Evolutionary conservation across 2,329 filamentous ascomycete species (phyloP), one percentile per base, ranked within the genome.

Genomic region (Exophiala bonariae): DNA sequence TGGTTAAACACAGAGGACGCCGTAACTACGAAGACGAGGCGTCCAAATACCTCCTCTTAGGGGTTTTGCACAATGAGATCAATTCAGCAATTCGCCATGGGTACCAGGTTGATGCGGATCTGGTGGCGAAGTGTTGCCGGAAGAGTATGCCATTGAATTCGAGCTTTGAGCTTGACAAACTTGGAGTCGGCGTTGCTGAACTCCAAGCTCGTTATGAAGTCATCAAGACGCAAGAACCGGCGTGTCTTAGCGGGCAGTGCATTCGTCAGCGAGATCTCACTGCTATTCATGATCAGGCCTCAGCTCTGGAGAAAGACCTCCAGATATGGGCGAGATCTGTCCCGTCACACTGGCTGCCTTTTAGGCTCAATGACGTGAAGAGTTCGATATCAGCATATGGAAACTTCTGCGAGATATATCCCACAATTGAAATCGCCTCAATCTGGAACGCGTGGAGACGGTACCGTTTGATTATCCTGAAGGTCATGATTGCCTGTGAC

Each of bases 341-440:
- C 17, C 57, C 57, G 10, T 26, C 50, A 22, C 39, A 58, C 36
- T 59, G 57, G 57, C 36, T 37, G 20, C 54, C 57, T 22, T 28
- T 40, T 11, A 57, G 41, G 32, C 51, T 58, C 19, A 53, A 37
- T 26, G 51, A 59, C 35, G 41, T 58, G 33, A 52, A 58, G 38
- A 13, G 37, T 2, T 58, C 49, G 3, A 60, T 60, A 13, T 44
- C 54, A 11, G 52, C 57, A 35, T 60, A 60, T 47, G 49, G 38
- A 20, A 54, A 49, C 23, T 17, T 47, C 41, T 57, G 50, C 31
- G 58, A 60, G 19, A 40, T 59, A 18, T 61, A 61, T 39, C 54
- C 56, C 26, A 47, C 56, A 23, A 59, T 47, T 48, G 50, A 54
- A 22, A 56, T 61, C 40, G 58, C 39, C 14, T 50, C 18, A 0